phyloP scores from a whole-genome alignment of 2,329 filamentous ascomycete species.

The Colletotrichum lini region DNA sequence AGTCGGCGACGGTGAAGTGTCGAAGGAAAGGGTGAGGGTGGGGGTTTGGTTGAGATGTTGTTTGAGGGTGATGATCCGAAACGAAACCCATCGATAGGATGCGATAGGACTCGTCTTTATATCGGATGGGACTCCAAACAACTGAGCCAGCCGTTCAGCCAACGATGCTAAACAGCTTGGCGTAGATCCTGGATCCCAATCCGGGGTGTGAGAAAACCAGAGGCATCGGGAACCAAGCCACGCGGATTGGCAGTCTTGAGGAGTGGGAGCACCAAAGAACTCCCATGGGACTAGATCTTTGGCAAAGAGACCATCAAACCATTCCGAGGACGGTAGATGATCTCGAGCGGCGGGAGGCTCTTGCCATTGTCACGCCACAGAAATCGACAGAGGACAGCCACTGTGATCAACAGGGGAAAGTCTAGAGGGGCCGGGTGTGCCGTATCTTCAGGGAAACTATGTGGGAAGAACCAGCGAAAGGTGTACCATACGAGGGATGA shows the following conservation, averaged over 20 bases:
- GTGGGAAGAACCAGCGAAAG: background rate
- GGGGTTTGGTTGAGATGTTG: background rate
- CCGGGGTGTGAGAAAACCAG: constrained; percentile 4
- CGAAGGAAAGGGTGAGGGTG: background rate
- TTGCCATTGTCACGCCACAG: constrained; percentile 6
- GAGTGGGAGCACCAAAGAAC: background rate
- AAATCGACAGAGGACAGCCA: background rate
- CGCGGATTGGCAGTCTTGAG: background rate
- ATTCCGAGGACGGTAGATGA: background rate
- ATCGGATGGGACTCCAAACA: constrained; percentile 1
- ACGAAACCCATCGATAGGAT: background rate
- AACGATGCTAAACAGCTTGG: background rate
- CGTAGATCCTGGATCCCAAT: constrained; percentile 1
- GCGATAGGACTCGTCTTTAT: constrained; percentile 25
- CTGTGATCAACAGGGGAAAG: constrained; percentile 24
- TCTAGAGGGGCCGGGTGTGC: background rate
- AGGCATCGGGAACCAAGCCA: constrained; percentile 26
- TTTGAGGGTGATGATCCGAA: constrained; percentile 12
- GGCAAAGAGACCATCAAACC: background rate
- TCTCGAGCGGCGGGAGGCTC: constrained; percentile 6
- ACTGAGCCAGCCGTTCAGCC: background rate
- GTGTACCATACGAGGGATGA: background rate
- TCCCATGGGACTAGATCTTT: background rate
- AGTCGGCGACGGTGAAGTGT: constrained; percentile 4
- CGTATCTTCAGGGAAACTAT: background rate